These are phyloP conservation scores for Geosmithia putterillii DNA, from an alignment of 2,329 filamentous ascomycete species.

Conservation along the genomic window DNA sequence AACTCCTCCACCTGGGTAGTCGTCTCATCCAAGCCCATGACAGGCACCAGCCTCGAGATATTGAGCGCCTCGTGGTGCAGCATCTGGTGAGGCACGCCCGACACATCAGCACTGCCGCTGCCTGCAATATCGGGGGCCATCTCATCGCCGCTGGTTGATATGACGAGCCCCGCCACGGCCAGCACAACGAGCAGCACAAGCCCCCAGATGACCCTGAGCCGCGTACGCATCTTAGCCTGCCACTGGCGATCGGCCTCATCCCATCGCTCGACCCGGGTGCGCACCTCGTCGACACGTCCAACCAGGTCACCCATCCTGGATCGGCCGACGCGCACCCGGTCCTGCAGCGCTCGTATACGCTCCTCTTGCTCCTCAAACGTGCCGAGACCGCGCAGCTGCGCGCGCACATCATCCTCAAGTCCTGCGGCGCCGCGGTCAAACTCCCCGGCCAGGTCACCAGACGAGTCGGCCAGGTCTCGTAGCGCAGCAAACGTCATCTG, in stretches of 20 bases:
- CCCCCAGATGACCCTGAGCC: conserved; percentile 52
- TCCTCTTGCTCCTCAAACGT: conserved; percentile 53
- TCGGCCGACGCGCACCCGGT: conserved; percentile 47
- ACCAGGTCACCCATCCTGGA: conserved; percentile 47
- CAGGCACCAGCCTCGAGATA: background rate
- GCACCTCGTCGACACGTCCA: conserved; percentile 50
- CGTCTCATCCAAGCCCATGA: conserved; percentile 2
- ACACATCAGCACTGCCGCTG: background rate
- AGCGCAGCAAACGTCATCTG: conserved; percentile 52
- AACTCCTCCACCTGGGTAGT: conserved; percentile 6
- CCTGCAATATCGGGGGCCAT: background rate
- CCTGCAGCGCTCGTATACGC: conserved; percentile 49
- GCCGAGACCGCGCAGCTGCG: conserved; percentile 47
- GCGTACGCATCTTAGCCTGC: conserved; percentile 53
- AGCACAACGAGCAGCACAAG: conserved; percentile 37
- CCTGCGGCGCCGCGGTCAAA: conserved; percentile 50
- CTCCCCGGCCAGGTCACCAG: conserved; percentile 40
- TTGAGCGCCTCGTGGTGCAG: background rate
- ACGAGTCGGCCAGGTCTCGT: conserved; percentile 52
- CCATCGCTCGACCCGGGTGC: conserved; percentile 52
- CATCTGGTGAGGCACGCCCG: background rate
- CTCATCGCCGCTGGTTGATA: conserved; percentile 6
- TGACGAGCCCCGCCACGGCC: conserved; percentile 30
- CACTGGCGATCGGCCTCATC: conserved; percentile 55
- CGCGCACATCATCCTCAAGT: conserved; percentile 45